A percentile compares a stretch with the other conserved stretches of the same genome.
Evolutionary conservation across 768 basidiomycete species (phyloP).

Genomic region (Panaeolus cyanescens): DNA sequence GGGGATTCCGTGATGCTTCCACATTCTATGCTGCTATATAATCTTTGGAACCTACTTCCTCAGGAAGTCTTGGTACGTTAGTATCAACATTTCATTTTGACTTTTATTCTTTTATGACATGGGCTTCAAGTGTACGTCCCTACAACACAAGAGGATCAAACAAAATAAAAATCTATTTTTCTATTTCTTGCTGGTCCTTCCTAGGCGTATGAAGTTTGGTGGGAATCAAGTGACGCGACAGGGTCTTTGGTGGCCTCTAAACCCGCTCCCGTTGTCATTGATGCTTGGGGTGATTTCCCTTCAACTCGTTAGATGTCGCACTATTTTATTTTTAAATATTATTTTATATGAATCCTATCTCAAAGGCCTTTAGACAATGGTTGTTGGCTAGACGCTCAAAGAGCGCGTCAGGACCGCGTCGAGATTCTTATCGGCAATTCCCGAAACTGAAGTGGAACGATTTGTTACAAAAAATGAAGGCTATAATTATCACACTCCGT

Average conservation of each 20-base stretch:
- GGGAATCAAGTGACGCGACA: too few relatives aligned
- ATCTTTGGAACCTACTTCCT: conserved; percentile 45
- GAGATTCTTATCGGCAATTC: background rate
- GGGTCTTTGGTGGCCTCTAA: too few relatives aligned
- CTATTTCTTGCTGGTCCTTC: too few relatives aligned
- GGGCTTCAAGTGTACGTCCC: too few relatives aligned
- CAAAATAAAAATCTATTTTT: too few relatives aligned
- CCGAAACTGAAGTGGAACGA: background rate
- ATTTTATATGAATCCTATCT: background rate
- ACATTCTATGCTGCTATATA: conserved; percentile 40
- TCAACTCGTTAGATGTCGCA: background rate
- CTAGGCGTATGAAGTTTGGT: too few relatives aligned
- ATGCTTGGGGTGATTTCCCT: background rate
- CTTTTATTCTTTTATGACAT: conserved; percentile 2
- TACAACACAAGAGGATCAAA: too few relatives aligned
- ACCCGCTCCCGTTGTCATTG: too few relatives aligned
- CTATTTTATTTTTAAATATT: background rate
- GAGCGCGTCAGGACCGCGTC: background rate
- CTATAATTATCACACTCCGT: background rate
- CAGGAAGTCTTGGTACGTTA: conserved; percentile 20
- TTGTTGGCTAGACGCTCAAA: background rate
- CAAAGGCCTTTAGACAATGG: background rate
- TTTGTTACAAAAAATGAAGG: background rate
- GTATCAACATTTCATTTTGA: conserved; percentile 14
- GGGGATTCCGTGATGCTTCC: conserved; percentile 53